Base-by-base conservation (phyloP, 805 yeast species). In the Candida ponderosae region DNA sequence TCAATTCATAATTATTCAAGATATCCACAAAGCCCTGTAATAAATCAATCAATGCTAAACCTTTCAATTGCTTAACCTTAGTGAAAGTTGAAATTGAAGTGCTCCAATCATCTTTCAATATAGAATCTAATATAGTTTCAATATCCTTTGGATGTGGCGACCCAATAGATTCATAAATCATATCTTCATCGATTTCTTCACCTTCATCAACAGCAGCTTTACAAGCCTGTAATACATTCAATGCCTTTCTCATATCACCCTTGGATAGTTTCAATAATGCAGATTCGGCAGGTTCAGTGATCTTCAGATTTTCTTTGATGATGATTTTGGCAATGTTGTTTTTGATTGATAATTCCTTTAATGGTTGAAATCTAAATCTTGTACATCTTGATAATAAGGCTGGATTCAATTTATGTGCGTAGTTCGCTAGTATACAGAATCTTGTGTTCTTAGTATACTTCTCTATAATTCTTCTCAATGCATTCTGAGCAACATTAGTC, bases 211-310 rank as follows among this genome's bases (percentile, higher is more conserved):
- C 54, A 2, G 95, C 84, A 0, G 96, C 89, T 43, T 82, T 75
- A 58, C 97, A 86, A 0, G 97, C 95, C 60, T 93, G 99, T 40
- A 93, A 61, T 5, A 93, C 96, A 53, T 93, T 93, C 48, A 93
- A 68, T 1, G 95, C 95, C 35, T 85, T 76, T 64, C 99, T 76
- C 98, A 93, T 93, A 59, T 93, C 99, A 36, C 99, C 99, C 40
- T 79, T 74, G n/a, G 93, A 72, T 38, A 93, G 68, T 37, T 64
- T 67, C 39, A 93, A 65, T 34, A 93, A 63, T 2, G 96, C 78
- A 1, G 61, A 59, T 31, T 72, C 63, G 0, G 95, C 97, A 1
- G 68, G 76, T 0, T 67, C 59, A 1, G 68, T 53, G 9, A 93
- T 65, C 4, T 66, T 60, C 34, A 93, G 62, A 1, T 74, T 58